Percentiles rank a stretch among this genome's conserved stretches.
Conservation (phyloP, 2,329 filamentous ascomycete genomes). For the Penicillium freii region DNA sequence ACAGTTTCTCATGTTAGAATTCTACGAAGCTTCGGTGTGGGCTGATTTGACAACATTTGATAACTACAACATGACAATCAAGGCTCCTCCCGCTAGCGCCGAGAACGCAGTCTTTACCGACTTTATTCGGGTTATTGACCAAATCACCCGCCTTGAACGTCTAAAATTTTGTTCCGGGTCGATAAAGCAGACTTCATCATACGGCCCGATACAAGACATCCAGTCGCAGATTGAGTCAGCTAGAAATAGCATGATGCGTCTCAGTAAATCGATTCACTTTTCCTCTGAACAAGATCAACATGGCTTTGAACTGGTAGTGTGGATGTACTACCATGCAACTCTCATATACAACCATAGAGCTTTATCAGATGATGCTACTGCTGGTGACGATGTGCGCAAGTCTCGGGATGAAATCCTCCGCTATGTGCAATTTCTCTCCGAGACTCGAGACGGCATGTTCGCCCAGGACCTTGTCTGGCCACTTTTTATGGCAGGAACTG, state of each 20-base stretch:
- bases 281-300: conserved; percentile 12
- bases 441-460: conserved; percentile 15
- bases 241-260: conserved; percentile 1
- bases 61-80: conserved; percentile 9
- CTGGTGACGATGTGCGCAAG: background rate
- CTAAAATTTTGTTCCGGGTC: background rate
- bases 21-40: conserved; percentile 20
- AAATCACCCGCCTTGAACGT: conserved; percentile 20
- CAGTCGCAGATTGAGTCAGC: conserved; percentile 4
- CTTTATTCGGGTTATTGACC: conserved; percentile 21
- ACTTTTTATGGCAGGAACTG: conserved; percentile 28
- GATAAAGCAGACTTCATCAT: background rate
- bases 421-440: conserved; percentile 7
- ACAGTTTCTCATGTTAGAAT: conserved; percentile 21
- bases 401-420: conserved; percentile 14
- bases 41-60: conserved; percentile 19
- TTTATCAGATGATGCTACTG: conserved; percentile 2
- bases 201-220: background rate
- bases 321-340: conserved; percentile 22
- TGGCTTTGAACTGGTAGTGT: conserved; percentile 15
- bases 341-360: conserved; percentile 22
- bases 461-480: conserved; percentile 31
- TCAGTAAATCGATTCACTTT: conserved; percentile 3
- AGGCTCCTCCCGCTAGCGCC: conserved; percentile 5
- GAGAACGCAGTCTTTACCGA: conserved; percentile 20